Conservation (phyloP, 257 asterid genomes). For the Handroanthus guayacan region DNA sequence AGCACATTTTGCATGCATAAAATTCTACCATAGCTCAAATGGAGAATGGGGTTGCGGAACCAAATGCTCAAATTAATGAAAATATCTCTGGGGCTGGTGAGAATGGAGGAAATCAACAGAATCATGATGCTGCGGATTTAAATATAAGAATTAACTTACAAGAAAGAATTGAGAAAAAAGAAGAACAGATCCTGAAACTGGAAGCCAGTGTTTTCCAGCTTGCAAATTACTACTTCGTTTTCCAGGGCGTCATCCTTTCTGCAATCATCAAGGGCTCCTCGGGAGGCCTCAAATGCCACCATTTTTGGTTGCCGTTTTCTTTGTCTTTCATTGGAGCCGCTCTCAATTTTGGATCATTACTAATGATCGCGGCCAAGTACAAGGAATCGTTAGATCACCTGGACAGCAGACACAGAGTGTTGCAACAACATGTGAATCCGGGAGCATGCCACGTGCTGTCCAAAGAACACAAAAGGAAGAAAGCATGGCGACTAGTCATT, state of each 20-base stretch:
- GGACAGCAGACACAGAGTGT: background rate
- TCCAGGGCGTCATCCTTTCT: conserved; percentile 20
- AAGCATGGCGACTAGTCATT: background rate
- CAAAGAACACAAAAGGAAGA: background rate
- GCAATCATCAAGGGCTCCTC: conserved; percentile 10
- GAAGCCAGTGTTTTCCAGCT: conserved; percentile 31
- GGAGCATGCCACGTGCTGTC: background rate
- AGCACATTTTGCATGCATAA: too few species aligned
- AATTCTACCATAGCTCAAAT: too few species aligned
- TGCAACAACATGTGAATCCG: background rate
- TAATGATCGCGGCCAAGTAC: background rate
- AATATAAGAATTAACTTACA: too few species aligned
- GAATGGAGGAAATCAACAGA: too few species aligned
- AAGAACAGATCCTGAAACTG: too few species aligned
- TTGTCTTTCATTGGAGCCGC: background rate
- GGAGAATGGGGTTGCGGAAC: too few species aligned
- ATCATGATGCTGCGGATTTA: too few species aligned
- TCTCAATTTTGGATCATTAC: background rate
- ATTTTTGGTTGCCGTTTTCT: background rate
- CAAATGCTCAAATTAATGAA: too few species aligned
- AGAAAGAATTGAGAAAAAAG: too few species aligned
- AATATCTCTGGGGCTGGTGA: too few species aligned
- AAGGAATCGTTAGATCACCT: background rate
- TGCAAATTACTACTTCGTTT: conserved; percentile 31
- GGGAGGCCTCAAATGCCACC: background rate